A percentile compares a stretch with the other conserved stretches of the same genome.
phyloP scores from a whole-genome alignment of 257 asterid genomes.

The Jasminum sambac region DNA sequence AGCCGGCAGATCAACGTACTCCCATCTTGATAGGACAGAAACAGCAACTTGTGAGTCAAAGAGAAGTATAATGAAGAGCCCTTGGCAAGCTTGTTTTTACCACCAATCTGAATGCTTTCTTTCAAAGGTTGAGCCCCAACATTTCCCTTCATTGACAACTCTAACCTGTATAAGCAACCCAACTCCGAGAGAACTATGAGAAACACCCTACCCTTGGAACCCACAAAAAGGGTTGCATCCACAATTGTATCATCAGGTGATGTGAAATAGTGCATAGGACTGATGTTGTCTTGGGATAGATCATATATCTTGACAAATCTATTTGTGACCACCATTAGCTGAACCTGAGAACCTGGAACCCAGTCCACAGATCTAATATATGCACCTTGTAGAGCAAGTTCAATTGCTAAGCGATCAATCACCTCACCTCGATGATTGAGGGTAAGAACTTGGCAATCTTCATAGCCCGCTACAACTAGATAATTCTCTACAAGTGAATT shows the following conservation, averaged over 20 bases:
- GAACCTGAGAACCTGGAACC: conserved; percentile 99
- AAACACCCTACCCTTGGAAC: conserved; percentile 75
- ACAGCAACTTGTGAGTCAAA: conserved; percentile 76
- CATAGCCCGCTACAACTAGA: conserved; percentile 97
- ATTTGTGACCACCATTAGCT: conserved; percentile 92
- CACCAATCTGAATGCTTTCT: conserved; percentile 71
- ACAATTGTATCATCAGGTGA: conserved; percentile 74
- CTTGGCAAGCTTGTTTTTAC: conserved; percentile 53
- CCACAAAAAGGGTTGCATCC: conserved; percentile 79
- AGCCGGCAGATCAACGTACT: conserved; percentile 79
- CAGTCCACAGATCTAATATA: conserved; percentile 86
- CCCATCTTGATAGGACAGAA: conserved; percentile 93
- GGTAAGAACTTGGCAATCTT: conserved; percentile 97
- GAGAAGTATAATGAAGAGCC: conserved; percentile 83
- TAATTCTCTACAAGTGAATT: conserved; percentile 82
- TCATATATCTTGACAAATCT: conserved; percentile 89
- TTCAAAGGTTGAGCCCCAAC: conserved; percentile 82
- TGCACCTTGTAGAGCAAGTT: conserved; percentile 98
- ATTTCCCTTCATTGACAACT: conserved; percentile 75
- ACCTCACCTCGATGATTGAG: conserved; percentile 97
- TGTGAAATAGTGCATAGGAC: conserved; percentile 91
- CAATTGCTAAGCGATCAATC: conserved; percentile 91
- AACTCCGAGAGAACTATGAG: conserved; percentile 78
- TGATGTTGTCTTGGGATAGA: conserved; percentile 91
- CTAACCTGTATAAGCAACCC: conserved; percentile 84